phyloP scores from a whole-genome alignment of 2,329 filamentous ascomycete species.

The Parafenestella ontariensis region DNA sequence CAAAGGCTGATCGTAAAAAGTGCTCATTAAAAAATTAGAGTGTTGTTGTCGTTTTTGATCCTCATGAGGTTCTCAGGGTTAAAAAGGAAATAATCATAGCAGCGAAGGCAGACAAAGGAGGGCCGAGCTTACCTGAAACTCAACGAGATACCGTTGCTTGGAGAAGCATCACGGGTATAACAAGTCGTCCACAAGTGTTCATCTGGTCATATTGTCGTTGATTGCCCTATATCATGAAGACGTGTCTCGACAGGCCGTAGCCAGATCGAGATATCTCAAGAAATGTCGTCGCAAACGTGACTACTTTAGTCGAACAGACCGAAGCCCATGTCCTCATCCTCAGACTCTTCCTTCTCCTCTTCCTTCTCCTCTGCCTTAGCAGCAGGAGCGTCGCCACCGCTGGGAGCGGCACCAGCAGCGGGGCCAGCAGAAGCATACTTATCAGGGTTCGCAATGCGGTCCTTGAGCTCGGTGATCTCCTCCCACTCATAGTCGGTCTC shows the following conservation, averaged over 20 bases:
- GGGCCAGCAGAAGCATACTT: conserved; percentile 88
- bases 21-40: conserved; percentile 76
- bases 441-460: conserved; percentile 98
- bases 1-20: conserved; percentile 4
- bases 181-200: conserved; percentile 22
- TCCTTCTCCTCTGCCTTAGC: conserved; percentile 58
- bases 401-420: conserved; percentile 61
- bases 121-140: conserved; percentile 44
- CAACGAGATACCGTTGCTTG: conserved; percentile 13
- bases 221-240: conserved; percentile 41
- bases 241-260: conserved; percentile 25
- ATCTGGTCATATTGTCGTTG: conserved; percentile 47
- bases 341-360: conserved; percentile 64
- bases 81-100: conserved; percentile 71
- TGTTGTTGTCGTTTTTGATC: conserved; percentile 68
- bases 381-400: conserved; percentile 57
- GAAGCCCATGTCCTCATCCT: conserved; percentile 63
- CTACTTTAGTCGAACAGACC: conserved; percentile 61
- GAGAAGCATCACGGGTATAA: conserved; percentile 35
- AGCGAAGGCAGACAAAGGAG: conserved; percentile 11
- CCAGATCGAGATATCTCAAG: conserved; percentile 28
- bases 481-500: conserved; percentile 93
- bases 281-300: conserved; percentile 24
- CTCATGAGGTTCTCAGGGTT: conserved; percentile 68
- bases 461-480: conserved; percentile 97